Base-by-base conservation (phyloP, 176 grass and related monocot species). In the Thinopyrum elongatum region DNA sequence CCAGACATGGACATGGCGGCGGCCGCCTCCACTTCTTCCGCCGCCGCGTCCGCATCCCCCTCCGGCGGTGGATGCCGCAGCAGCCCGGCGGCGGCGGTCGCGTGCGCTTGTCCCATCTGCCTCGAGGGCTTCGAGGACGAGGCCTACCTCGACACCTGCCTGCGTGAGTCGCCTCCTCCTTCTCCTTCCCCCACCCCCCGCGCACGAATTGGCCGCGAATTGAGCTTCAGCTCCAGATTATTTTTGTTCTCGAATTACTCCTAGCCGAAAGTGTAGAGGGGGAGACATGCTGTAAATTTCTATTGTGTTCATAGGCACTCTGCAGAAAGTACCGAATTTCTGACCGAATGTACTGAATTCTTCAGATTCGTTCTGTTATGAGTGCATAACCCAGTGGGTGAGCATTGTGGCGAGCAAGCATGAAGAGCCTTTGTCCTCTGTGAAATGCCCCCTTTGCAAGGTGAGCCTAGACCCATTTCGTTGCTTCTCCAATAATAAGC, bases 371-470 rank as follows among this genome's bases (percentile, higher is more conserved):
- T 95, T 92, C 78, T 92, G 93, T 72, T 92, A 87, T 73, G 83
- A 76, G 21, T 95, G 93, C 41, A 89, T 95, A 65, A 59, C 29
- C 25, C 86, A 90, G 15, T 95, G 93, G 93, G 63, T 91, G 35
- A 90, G 65, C 70, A 79, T 90, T 46, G 88, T 90, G 51, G 38
- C 29, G 14, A 82, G 58, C 80, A 95, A 92, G 81, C 77, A 63
- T 44, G 17, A 62, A 11, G 75, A 82, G 5, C 81, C 83, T 35
- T 39, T 92, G 71, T 85, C 88, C 27, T 87, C 84, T 7, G 87
- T 95, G 49, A 86, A 41, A 85, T 92, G 93, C 22, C 93, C 93
- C 8, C 90, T 95, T 33, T 95, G 93, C 86, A 95, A 95, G 93
- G 90, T 95, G 30, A 87, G 21, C 5, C 22, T 47, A 15, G 11